Evolutionary conservation across 1,139 yeast species (phyloP).

Genomic region (Zhuliangozyma blackwelliae): DNA sequence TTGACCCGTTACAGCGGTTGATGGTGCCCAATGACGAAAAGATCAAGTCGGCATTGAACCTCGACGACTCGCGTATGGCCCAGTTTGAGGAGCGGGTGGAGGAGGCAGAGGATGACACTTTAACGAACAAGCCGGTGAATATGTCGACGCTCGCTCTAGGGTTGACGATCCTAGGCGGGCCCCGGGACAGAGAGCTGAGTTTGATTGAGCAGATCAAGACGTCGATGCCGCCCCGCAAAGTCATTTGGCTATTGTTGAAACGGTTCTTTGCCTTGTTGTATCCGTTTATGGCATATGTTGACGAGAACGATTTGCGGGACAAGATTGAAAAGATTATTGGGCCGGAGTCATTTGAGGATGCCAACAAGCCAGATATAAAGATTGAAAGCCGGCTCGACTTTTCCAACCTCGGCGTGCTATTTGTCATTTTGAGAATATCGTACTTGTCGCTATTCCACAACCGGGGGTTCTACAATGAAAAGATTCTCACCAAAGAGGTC

Average conservation of each 20-base stretch:
- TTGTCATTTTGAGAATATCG: slow-evolving; percentile 27
- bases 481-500: slow-evolving; percentile 15
- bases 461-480: slow-evolving; percentile 23
- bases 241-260: slow-evolving; percentile 24
- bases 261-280: slow-evolving; percentile 23
- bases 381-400: slow-evolving; percentile 27
- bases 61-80: slow-evolving; percentile 9
- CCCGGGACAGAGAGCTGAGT: slow-evolving; percentile 21
- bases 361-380: slow-evolving; percentile 9
- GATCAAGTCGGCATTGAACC: slow-evolving; percentile 8
- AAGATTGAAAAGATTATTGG: slow-evolving; percentile 23
- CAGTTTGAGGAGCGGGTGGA: slow-evolving; percentile 26
- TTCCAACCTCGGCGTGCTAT: slow-evolving; percentile 28
- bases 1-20: slow-evolving; percentile 8
- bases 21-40: slow-evolving; percentile 11
- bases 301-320: slow-evolving; percentile 21
- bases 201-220: slow-evolving; percentile 23
- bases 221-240: slow-evolving; percentile 27
- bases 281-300: slow-evolving; percentile 29
- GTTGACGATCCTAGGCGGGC: slow-evolving; percentile 21
- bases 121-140: slow-evolving; percentile 6
- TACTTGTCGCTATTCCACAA: slow-evolving; percentile 35
- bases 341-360: slow-evolving; percentile 16
- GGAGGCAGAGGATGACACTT: slow-evolving; percentile 31
- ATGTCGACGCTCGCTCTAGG: slow-evolving; percentile 18